These are phyloP conservation scores for Termitomyces sp. DNA, from an alignment of 768 basidiomycete species.

Conservation along the genomic window DNA sequence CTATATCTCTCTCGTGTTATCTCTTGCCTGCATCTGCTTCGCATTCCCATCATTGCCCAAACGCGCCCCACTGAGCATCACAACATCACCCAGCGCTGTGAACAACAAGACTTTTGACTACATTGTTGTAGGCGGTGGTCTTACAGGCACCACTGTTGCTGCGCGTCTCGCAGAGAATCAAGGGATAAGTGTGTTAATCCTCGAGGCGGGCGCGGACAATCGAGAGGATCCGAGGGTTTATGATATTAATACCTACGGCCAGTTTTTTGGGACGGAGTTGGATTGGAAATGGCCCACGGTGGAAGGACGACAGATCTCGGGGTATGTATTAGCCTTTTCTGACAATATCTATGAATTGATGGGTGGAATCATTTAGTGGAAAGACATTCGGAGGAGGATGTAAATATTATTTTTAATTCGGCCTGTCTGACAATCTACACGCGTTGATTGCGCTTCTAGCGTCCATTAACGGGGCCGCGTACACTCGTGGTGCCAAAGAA, in stretches of 20 bases:
- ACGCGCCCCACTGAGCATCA: conserved; percentile 30
- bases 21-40: background rate
- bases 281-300: conserved; percentile 47
- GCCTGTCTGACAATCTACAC: background rate
- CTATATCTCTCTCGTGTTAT: background rate
- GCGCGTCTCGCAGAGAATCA: conserved; percentile 44
- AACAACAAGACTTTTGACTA: conserved; percentile 40
- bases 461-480: conserved; percentile 47
- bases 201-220: conserved; percentile 52
- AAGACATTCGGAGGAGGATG: conserved; percentile 44
- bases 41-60: conserved; percentile 21
- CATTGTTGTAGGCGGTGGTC: conserved; percentile 43
- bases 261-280: conserved; percentile 38
- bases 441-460: conserved; percentile 20
- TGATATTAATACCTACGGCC: conserved; percentile 42
- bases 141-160: conserved; percentile 49
- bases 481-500: conserved; percentile 39
- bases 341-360: background rate
- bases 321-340: conserved; percentile 26
- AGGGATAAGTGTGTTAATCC: conserved; percentile 38
- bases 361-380: conserved; percentile 27
- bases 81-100: conserved; percentile 26
- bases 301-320: conserved; percentile 35
- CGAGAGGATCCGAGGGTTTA: conserved; percentile 41
- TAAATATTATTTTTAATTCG: conserved; percentile 15